Conservation (phyloP, 2,329 filamentous ascomycete genomes). For the Acrocalymma vagum region DNA sequence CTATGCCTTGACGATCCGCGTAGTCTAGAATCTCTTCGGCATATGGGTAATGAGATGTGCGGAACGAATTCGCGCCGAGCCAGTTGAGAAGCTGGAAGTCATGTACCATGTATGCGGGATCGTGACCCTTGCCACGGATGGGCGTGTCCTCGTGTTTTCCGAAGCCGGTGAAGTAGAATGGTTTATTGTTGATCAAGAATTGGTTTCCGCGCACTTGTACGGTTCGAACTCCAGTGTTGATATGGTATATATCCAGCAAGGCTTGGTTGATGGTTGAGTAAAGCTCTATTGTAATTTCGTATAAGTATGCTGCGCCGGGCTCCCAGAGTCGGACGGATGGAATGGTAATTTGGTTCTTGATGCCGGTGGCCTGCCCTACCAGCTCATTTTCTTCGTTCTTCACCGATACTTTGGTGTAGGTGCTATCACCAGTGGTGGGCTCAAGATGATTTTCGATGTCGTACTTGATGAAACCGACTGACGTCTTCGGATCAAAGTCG, state of each 20-base stretch:
- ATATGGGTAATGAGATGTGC: slow-evolving; percentile 18
- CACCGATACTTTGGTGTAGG: neutral
- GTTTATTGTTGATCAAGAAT: slow-evolving; percentile 16
- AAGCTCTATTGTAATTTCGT: slow-evolving; percentile 6
- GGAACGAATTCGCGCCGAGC: slow-evolving; percentile 19
- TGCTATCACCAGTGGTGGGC: neutral
- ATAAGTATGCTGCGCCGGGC: slow-evolving; percentile 15
- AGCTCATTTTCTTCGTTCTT: slow-evolving; percentile 2
- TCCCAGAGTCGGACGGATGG: slow-evolving; percentile 9
- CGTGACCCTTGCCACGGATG: slow-evolving; percentile 17
- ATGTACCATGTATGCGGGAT: slow-evolving; percentile 19
- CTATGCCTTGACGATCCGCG: slow-evolving; percentile 17
- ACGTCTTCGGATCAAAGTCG: slow-evolving; percentile 5
- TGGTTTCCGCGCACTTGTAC: slow-evolving; percentile 6
- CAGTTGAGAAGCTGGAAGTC: slow-evolving; percentile 16
- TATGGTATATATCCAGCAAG: slow-evolving; percentile 6
- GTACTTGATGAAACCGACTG: slow-evolving; percentile 9
- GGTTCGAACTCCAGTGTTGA: slow-evolving; percentile 14
- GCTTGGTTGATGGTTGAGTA: neutral
- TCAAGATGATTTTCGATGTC: neutral
- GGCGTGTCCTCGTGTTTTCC: slow-evolving; percentile 18
- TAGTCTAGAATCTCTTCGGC: slow-evolving; percentile 19
- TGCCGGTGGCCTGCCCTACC: slow-evolving; percentile 1
- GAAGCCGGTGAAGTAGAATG: slow-evolving; percentile 20
- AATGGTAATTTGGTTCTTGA: slow-evolving; percentile 4